A percentile compares a stretch with the other conserved stretches of the same genome.
Conservation (phyloP, 257 asterid species). For the Cinchona pubescens region DNA sequence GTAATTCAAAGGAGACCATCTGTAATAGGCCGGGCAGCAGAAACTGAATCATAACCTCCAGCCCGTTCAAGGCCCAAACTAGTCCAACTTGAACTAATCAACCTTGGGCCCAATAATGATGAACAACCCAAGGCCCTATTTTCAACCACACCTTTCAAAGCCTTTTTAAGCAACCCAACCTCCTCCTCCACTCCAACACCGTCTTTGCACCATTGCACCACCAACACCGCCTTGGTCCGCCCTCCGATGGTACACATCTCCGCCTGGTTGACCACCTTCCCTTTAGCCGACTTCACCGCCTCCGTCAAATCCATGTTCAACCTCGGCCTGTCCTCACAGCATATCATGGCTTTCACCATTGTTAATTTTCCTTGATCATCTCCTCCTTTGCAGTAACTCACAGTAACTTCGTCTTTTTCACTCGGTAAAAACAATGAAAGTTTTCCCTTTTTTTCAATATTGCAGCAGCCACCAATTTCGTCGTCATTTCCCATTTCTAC, state of each 20-base stretch:
- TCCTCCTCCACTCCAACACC: slow-evolving; percentile 19
- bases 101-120: slow-evolving; percentile 14
- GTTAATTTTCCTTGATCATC: background rate
- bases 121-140: slow-evolving; percentile 23
- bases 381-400: slow-evolving; percentile 1
- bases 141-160: slow-evolving; percentile 35
- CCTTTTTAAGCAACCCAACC: slow-evolving; percentile 23
- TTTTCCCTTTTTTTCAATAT: background rate
- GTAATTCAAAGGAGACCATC: too few relatives aligned
- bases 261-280: slow-evolving; percentile 30
- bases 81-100: background rate
- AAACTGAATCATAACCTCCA: background rate
- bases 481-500: background rate
- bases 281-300: slow-evolving; percentile 27
- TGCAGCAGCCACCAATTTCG: slow-evolving; percentile 8
- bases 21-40: background rate
- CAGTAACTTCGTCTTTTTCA: slow-evolving; percentile 31
- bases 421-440: slow-evolving; percentile 28
- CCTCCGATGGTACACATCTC: slow-evolving; percentile 45
- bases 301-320: slow-evolving; percentile 24
- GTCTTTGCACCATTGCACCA: slow-evolving; percentile 25
- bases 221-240: slow-evolving; percentile 41
- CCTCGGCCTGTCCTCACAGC: slow-evolving; percentile 37
- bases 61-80: background rate
- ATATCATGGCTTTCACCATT: slow-evolving; percentile 23